Conservation (phyloP, 2,329 filamentous ascomycete species). For the Aspergillus quadricinctus region DNA sequence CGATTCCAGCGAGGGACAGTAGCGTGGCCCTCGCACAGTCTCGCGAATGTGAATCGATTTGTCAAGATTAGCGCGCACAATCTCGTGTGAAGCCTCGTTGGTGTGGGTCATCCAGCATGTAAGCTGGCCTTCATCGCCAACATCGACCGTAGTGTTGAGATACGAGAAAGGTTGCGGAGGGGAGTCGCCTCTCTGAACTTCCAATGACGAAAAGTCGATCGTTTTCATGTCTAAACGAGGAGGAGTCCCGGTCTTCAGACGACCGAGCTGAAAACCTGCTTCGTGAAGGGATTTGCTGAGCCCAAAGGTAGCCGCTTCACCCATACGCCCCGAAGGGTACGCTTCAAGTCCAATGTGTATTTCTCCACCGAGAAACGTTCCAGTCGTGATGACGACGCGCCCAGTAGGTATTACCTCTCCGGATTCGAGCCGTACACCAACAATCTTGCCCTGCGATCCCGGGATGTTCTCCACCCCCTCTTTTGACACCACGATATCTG, state of each 20-base stretch:
- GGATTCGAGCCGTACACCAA: slow-evolving; percentile 79
- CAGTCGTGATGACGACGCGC: slow-evolving; percentile 89
- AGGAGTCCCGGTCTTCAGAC: slow-evolving; percentile 93
- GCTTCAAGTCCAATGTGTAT: slow-evolving; percentile 88
- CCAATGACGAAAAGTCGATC: slow-evolving; percentile 71
- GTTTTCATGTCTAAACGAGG: slow-evolving; percentile 76
- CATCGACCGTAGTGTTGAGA: slow-evolving; percentile 71
- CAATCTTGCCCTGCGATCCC: slow-evolving; percentile 65
- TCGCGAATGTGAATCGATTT: slow-evolving; percentile 96
- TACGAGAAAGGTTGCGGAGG: slow-evolving; percentile 90
- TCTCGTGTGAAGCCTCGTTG: slow-evolving; percentile 73
- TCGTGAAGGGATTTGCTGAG: slow-evolving; percentile 84
- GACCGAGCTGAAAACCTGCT: slow-evolving; percentile 82
- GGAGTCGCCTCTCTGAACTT: slow-evolving; percentile 74
- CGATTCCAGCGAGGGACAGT: slow-evolving; percentile 91
- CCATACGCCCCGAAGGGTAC: slow-evolving; percentile 85
- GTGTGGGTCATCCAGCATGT: slow-evolving; percentile 86
- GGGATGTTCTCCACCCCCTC: slow-evolving; percentile 45
- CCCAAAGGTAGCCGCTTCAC: slow-evolving; percentile 87
- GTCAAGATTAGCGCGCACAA: slow-evolving; percentile 85
- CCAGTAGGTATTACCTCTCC: slow-evolving; percentile 76
- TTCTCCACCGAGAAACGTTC: slow-evolving; percentile 90
- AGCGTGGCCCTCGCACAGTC: slow-evolving; percentile 87
- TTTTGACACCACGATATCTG: slow-evolving; percentile 76
- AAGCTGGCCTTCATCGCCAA: slow-evolving; percentile 67